Conservation (phyloP, 768 basidiomycete genomes). For the Cytidiella melzeri region DNA sequence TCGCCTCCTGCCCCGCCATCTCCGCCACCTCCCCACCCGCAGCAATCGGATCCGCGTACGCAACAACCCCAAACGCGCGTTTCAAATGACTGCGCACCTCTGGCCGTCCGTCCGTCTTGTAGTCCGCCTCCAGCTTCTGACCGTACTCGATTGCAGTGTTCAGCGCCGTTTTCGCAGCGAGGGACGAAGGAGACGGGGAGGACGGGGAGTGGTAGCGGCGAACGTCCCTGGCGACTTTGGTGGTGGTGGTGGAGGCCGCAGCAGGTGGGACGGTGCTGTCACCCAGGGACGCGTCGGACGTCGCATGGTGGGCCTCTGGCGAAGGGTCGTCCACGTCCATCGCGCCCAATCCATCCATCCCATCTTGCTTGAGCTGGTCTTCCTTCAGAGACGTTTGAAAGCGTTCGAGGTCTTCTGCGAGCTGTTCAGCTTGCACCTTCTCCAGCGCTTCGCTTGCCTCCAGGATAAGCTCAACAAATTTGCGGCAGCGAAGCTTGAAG, state of each 20-base stretch:
- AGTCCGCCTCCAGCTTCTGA: slow-evolving; percentile 61
- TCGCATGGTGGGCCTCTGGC: slow-evolving; percentile 21
- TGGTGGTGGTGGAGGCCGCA: no score
- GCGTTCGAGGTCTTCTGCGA: slow-evolving; percentile 28
- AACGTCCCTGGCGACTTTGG: slow-evolving; percentile 4
- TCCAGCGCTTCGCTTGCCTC: slow-evolving; percentile 67
- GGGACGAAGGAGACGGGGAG: slow-evolving; percentile 18
- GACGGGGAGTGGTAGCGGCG: slow-evolving; percentile 7
- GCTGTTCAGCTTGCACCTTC: slow-evolving; percentile 36
- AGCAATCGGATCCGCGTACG: slow-evolving; percentile 68
- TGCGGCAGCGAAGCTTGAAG: slow-evolving; percentile 81
- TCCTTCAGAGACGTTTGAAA: slow-evolving; percentile 18
- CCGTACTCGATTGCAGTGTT: slow-evolving; percentile 70
- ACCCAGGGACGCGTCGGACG: slow-evolving; percentile 6
- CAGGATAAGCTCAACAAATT: slow-evolving; percentile 78
- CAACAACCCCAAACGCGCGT: slow-evolving; percentile 73
- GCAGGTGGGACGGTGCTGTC: slow-evolving; percentile 22
- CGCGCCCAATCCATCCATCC: slow-evolving; percentile 33
- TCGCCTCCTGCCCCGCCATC: slow-evolving; percentile 62
- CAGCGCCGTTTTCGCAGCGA: slow-evolving; percentile 43
- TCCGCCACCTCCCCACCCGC: slow-evolving; percentile 61
- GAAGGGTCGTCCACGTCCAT: slow-evolving; percentile 59
- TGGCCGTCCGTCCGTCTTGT: slow-evolving; percentile 54
- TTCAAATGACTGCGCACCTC: slow-evolving; percentile 64
- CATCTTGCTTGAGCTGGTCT: slow-evolving; percentile 24